Base-by-base conservation (phyloP, 2,329 filamentous ascomycete species). In the Ambrosiella xylebori region DNA sequence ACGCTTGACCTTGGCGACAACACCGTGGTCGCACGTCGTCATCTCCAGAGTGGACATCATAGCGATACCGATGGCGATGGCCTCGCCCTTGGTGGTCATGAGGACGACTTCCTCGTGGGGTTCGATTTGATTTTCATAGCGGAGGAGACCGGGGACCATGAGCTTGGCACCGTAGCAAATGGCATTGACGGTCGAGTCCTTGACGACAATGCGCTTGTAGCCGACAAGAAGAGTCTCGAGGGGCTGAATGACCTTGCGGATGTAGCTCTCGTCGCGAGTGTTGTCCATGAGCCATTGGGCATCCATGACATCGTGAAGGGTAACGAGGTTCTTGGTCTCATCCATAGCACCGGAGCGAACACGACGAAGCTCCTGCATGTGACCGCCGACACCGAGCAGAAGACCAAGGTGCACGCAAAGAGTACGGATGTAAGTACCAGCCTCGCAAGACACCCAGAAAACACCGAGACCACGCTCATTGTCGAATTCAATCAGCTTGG, bases 31-130 rank as follows among this genome's bases (percentile, higher is more conserved):
- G 73, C 93, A 97, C 39, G 89, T 91, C 37, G 88, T 88, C 73
- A 98, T 87, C 75, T 97, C 93, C 54, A 96, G 89, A 2, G 90
- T 95, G 44, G 89, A 95, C 93, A 98, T 98, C 71, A 95, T 88
- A 15, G 93, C 89, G 66, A 96, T 95, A 66, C 86, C 93, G 62
- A 98, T 81, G 61, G 93, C 93, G 67, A 98, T 96, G 50, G 93
- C 93, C 76, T 98, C 93, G 66, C 93, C 93, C 80, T 98, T 98
- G 67, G 93, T 97, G 59, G 93, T 97, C 85, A 98, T 97, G 61
- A 98, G 77, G 41, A 98, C 89, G 67, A 97, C 84, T 74, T 98
- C 93, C 71, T 98, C 93, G 69, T 95, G 84, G 62, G 93, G 82
- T 71, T 97, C 89, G 69, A 97, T 95, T 62, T 81, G 87, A 65